A percentile compares a stretch with the other conserved stretches of the same genome.
Conservation (phyloP, 441 rosid species). For the Cnidoscolus chayamansa region DNA sequence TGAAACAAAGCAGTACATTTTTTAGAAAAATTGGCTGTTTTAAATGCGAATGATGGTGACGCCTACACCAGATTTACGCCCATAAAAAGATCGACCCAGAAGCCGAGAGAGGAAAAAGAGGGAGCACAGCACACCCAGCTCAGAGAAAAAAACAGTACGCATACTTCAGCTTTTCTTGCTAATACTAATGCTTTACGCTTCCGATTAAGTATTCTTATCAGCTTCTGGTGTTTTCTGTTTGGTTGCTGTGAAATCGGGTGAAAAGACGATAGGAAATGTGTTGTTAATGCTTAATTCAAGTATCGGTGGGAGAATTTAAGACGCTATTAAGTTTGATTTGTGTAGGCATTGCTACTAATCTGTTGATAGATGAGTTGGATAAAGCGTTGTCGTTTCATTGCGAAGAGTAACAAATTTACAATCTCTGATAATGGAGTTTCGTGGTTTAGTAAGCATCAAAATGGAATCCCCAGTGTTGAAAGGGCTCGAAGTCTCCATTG, state of each 20-base stretch:
- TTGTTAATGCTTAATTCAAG: background rate
- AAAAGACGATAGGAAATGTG: background rate
- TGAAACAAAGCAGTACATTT: too few species aligned
- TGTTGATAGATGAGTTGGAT: conserved; percentile 16
- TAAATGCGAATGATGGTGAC: background rate
- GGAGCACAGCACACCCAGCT: background rate
- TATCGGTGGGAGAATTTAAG: background rate
- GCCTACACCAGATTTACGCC: background rate
- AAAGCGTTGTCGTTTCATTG: conserved; percentile 20
- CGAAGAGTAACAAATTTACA: conserved; percentile 3
- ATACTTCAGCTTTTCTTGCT: background rate
- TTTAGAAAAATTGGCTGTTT: background rate
- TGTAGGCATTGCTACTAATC: background rate
- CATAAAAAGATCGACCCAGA: background rate
- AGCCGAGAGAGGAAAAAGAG: background rate
- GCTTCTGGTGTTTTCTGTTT: conserved; percentile 1
- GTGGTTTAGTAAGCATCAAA: background rate
- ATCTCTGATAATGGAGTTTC: background rate
- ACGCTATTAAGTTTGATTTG: background rate
- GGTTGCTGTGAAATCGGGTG: background rate
- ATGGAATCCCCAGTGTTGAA: background rate
- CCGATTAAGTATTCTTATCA: background rate
- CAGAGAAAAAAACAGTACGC: background rate
- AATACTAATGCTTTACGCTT: too few species aligned
- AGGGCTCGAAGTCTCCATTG: conserved; percentile 5